A percentile compares a stretch with the other conserved stretches of the same genome.
Conservation (phyloP, 202 grass and related monocot genomes). For the Carex arenaria region DNA sequence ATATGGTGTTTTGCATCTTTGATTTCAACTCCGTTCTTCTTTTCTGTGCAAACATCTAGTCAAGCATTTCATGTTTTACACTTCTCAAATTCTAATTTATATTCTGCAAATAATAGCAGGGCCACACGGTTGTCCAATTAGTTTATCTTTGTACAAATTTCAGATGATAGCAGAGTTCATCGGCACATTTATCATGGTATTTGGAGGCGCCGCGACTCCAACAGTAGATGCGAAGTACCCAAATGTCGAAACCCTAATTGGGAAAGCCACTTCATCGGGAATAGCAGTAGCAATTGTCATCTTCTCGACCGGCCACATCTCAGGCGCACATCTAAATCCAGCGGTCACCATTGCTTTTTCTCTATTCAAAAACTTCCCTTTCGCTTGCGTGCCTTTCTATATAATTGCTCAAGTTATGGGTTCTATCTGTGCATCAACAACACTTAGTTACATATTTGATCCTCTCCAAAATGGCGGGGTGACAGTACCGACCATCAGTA, state of each 20-base stretch:
- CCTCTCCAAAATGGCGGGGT: slow-evolving; percentile 27
- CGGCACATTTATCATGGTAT: slow-evolving; percentile 51
- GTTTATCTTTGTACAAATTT: slow-evolving; percentile 4
- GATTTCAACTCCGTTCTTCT: background rate
- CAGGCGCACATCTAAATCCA: slow-evolving; percentile 56
- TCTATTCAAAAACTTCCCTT: slow-evolving; percentile 38
- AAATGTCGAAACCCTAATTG: slow-evolving; percentile 26
- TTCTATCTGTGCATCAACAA: slow-evolving; percentile 31
- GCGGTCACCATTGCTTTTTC: slow-evolving; percentile 44
- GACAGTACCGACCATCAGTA: slow-evolving; percentile 38
- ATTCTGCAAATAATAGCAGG: background rate
- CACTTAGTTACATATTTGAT: slow-evolving; percentile 32
- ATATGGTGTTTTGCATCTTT: background rate
- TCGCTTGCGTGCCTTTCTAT: slow-evolving; percentile 35
- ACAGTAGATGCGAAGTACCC: slow-evolving; percentile 28
- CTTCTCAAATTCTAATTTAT: background rate
- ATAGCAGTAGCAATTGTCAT: slow-evolving; percentile 40
- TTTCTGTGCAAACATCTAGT: background rate
- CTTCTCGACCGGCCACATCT: slow-evolving; percentile 46
- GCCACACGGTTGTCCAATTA: background rate
- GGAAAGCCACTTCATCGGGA: slow-evolving; percentile 36
- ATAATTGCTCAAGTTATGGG: slow-evolving; percentile 37
- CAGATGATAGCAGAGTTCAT: slow-evolving; percentile 46
- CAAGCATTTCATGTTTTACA: background rate
- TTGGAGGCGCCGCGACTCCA: slow-evolving; percentile 34